Evolutionary conservation across 257 asterid genomes (phyloP), one percentile per base, ranked within the genome.

Genomic region (Scutellaria minor): DNA sequence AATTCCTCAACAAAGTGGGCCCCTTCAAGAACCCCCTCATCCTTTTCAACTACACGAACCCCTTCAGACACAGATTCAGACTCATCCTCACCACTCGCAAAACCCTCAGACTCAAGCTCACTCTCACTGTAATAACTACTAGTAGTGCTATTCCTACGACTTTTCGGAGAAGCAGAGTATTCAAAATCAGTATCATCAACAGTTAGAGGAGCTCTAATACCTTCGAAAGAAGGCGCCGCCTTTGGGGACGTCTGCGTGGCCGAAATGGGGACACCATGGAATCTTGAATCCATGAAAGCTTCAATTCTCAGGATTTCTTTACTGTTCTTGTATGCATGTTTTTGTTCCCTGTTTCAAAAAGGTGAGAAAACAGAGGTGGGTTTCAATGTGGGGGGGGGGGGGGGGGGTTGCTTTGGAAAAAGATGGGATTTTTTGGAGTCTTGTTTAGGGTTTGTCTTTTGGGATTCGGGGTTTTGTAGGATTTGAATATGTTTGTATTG

Each of bases 141-240:
- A 15, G 79, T 54, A 31, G 59, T 64, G 70, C 74, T 81, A 66
- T 71, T 76, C 24, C 73, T 71, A 47, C 35, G 78, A 68, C 83
- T 83, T 57, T 45, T 78, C 15, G 87, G 42, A 3, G 82, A 74
- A 73, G 24, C 70, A 61, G 95, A 85, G 73, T 68, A 79, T 47
- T 90, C 96, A 72, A 77, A 75, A 57, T 93, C 98, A 75, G 92
- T 84, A 55, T 90, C 96, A 83, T 92, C 97, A 58, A 74, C 71
- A 79, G 98, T 90, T 37, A 90, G 72, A 70, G 97, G 98, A 80
- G 98, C 98, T 89, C 96, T 77, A 71, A 93, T 93, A 89, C 97
- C 97, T 90, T 31, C 27, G 69, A 53, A 64, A 59, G 79, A 65
- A 65, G 82, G 7, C 35, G 81, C 84, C 79, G 80, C 82, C 84